phyloP scores from a whole-genome alignment of 768 basidiomycete genomes.

The Asterophora parasitica region DNA sequence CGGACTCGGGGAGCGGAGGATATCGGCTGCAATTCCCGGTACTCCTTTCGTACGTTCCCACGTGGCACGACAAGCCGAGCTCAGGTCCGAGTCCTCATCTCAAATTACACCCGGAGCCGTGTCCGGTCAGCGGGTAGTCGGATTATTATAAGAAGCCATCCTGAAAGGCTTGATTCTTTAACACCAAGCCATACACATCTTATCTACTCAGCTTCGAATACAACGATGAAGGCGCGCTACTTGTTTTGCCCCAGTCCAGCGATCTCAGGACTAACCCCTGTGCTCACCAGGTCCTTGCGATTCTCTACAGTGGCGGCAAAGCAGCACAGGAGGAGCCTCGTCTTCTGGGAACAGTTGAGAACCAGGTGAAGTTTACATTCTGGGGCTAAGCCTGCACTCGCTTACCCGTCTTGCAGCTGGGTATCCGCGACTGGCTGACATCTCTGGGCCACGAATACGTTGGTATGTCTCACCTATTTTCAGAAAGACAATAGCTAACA shows the following conservation, averaged over 20 bases:
- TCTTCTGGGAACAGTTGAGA: constrained; percentile 77
- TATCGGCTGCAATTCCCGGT: too few relatives aligned
- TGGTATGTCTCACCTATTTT: constrained; percentile 34
- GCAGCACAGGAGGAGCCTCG: constrained; percentile 68
- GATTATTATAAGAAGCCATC: too few relatives aligned
- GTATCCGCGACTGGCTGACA: constrained; percentile 64
- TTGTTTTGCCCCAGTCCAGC: neutral
- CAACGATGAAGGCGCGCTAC: constrained; percentile 38
- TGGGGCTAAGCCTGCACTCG: neutral
- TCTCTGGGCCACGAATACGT: constrained; percentile 72
- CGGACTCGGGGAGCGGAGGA: neutral
- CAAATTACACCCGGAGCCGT: too few relatives aligned
- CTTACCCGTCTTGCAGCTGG: constrained; percentile 45
- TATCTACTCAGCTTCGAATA: neutral
- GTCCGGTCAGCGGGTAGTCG: too few relatives aligned
- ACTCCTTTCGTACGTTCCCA: too few relatives aligned
- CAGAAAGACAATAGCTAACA: neutral
- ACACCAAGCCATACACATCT: neutral
- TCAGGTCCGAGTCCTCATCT: too few relatives aligned
- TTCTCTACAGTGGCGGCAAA: constrained; percentile 65
- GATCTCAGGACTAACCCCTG: neutral
- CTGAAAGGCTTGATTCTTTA: too few relatives aligned
- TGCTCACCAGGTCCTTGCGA: constrained; percentile 55
- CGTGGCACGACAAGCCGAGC: too few relatives aligned
- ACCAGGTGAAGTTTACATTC: constrained; percentile 46